These are phyloP conservation scores for Ogataea ramenticola DNA, from an alignment of 805 yeast genomes.

Conservation along the genomic window DNA sequence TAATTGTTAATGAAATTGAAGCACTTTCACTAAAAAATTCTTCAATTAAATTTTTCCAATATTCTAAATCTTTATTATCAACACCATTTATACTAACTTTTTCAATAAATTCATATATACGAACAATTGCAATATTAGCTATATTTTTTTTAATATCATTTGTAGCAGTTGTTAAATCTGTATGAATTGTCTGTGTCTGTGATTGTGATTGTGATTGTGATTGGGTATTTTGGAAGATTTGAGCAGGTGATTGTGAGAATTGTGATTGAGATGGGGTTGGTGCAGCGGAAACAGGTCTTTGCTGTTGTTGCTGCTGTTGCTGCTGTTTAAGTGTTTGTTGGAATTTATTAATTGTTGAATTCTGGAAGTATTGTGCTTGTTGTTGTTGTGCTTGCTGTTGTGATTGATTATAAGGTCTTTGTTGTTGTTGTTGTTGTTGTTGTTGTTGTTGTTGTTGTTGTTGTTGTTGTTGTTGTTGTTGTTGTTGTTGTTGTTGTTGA, in stretches of 20 bases:
- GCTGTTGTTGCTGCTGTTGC: not conserved
- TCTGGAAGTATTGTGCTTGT: too few species aligned
- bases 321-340: not conserved
- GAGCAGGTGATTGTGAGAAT: not conserved
- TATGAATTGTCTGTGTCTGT: constrained; percentile 4
- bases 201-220: constrained; percentile 4
- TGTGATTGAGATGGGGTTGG: constrained; percentile 1
- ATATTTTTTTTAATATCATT: constrained; percentile 24
- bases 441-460: constrained; percentile 4
- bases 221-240: constrained; percentile 1
- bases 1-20: constrained; percentile 37
- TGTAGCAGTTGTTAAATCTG: constrained; percentile 7
- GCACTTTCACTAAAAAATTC: constrained; percentile 51
- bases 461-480: too few species aligned
- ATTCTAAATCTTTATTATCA: constrained; percentile 34
- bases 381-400: constrained; percentile 11
- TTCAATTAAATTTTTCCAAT: constrained; percentile 41
- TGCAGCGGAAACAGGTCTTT: too few species aligned
- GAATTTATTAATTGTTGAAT: not conserved
- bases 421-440: constrained; percentile 5
- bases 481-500: too few species aligned
- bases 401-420: constrained; percentile 7
- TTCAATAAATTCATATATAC: constrained; percentile 44
- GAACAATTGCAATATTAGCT: constrained; percentile 43
- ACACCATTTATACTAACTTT: constrained; percentile 37